phyloP scores from a whole-genome alignment of 768 basidiomycete species.

The Russula sp. region DNA sequence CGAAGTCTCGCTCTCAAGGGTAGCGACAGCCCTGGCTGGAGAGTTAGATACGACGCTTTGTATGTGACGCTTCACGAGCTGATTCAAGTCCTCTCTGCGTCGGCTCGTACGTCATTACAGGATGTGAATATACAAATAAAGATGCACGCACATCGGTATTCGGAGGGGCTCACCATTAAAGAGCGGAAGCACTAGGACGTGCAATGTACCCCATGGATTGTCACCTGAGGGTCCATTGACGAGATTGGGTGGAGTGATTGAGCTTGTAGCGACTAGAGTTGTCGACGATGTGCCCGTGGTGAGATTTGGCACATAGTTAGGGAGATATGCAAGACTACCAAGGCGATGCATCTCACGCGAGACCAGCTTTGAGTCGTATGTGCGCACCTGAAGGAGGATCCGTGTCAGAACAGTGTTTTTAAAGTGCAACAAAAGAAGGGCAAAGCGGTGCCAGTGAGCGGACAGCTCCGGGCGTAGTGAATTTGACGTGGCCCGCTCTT shows the following conservation, averaged over 20 bases:
- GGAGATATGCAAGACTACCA: constrained; percentile 52
- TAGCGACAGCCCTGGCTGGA: constrained; percentile 66
- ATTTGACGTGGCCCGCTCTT: background rate
- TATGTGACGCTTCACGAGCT: constrained; percentile 74
- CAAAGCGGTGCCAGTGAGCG: background rate
- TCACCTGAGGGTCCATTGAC: constrained; percentile 42
- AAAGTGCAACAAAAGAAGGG: background rate
- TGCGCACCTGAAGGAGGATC: constrained; percentile 44
- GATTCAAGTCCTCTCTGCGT: constrained; percentile 79
- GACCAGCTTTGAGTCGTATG: constrained; percentile 76
- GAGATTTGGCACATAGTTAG: constrained; percentile 47
- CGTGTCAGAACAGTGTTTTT: background rate
- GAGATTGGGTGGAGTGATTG: constrained; percentile 20
- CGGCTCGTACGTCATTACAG: background rate
- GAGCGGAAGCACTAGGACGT: constrained; percentile 82
- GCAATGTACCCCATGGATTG: constrained; percentile 74
- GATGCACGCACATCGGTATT: constrained; percentile 63
- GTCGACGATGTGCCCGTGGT: constrained; percentile 46
- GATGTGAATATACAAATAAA: background rate
- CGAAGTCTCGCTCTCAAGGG: constrained; percentile 70
- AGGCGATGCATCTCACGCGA: constrained; percentile 83
- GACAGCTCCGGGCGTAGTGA: background rate
- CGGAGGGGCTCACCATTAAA: constrained; percentile 88
- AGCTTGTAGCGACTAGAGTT: constrained; percentile 31
- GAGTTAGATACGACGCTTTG: constrained; percentile 63